These are phyloP conservation scores for Adenanthera pavonina DNA, from an alignment of 306 rosid genomes.

Conservation along the genomic window DNA sequence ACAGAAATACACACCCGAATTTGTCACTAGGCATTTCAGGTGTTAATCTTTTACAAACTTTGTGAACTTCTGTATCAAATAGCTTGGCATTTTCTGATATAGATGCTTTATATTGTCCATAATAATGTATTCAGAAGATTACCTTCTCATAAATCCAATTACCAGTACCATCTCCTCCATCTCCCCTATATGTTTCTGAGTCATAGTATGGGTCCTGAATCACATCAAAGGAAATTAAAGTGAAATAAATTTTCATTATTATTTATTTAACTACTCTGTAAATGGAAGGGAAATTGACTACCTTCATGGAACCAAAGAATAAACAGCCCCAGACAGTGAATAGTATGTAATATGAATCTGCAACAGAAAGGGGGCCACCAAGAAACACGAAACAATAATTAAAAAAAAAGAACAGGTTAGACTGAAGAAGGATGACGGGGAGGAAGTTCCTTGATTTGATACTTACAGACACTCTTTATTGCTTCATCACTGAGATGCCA, in stretches of 20 bases:
- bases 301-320: slow-evolving; percentile 93
- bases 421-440: not conserved
- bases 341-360: slow-evolving; percentile 54
- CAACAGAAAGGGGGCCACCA: slow-evolving; percentile 8
- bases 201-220: slow-evolving; percentile 88
- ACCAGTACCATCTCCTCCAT: slow-evolving; percentile 95
- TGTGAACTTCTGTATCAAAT: not conserved
- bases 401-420: not conserved
- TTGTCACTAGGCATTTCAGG: not conserved
- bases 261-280: not conserved
- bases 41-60: not conserved
- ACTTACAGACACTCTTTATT: slow-evolving; percentile 84
- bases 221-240: not conserved
- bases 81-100: not conserved
- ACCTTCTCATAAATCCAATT: slow-evolving; percentile 94
- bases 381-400: not conserved
- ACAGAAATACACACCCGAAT: not conserved
- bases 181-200: slow-evolving; percentile 76
- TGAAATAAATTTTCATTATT: not conserved
- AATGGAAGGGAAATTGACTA: slow-evolving; percentile 16
- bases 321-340: slow-evolving; percentile 94
- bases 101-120: not conserved
- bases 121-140: not conserved
- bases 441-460: not conserved
- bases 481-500: slow-evolving; percentile 62